A percentile compares a stretch with the other conserved stretches of the same genome.
Evolutionary conservation across 495 filamentous ascomycete species (phyloP).

Genomic region (Talaromyces trachyspermus): DNA sequence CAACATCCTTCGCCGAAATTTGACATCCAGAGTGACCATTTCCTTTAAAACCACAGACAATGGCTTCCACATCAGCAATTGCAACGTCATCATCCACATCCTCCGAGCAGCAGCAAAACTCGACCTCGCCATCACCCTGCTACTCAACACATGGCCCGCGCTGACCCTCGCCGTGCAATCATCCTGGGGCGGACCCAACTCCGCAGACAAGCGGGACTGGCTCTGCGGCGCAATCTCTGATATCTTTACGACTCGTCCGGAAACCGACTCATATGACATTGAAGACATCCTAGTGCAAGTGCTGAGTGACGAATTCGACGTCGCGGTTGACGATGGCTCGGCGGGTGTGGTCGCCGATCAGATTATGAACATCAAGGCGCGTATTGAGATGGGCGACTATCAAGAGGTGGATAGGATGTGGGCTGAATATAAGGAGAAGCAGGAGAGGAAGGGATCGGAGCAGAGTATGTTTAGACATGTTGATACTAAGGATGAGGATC

Average conservation of each 20-base stretch:
- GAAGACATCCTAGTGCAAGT: slow-evolving; percentile 78
- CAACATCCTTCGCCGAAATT: not conserved
- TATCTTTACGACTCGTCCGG: slow-evolving; percentile 60
- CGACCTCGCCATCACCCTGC: slow-evolving; percentile 73
- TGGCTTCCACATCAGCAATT: slow-evolving; percentile 14
- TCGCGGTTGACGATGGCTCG: slow-evolving; percentile 82
- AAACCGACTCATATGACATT: slow-evolving; percentile 74
- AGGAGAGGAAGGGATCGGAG: slow-evolving; percentile 44
- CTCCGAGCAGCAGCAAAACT: slow-evolving; percentile 41
- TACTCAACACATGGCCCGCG: slow-evolving; percentile 75
- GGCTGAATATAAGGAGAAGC: slow-evolving; percentile 53
- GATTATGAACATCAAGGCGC: slow-evolving; percentile 59
- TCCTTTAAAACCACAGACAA: slow-evolving; percentile 9
- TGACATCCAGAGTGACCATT: no score
- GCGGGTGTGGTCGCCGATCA: slow-evolving; percentile 63
- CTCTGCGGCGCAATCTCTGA: slow-evolving; percentile 85
- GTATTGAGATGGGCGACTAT: slow-evolving; percentile 59
- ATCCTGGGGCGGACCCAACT: slow-evolving; percentile 82
- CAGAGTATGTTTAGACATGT: slow-evolving; percentile 49
- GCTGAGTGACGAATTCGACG: slow-evolving; percentile 93
- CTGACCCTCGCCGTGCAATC: slow-evolving; percentile 82
- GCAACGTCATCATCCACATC: slow-evolving; percentile 22
- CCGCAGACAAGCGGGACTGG: slow-evolving; percentile 87
- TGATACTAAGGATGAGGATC: slow-evolving; percentile 41
- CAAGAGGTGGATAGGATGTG: slow-evolving; percentile 60